Conservation (phyloP, 1,139 yeast species). For the Scheffersomyces stambukii region DNA sequence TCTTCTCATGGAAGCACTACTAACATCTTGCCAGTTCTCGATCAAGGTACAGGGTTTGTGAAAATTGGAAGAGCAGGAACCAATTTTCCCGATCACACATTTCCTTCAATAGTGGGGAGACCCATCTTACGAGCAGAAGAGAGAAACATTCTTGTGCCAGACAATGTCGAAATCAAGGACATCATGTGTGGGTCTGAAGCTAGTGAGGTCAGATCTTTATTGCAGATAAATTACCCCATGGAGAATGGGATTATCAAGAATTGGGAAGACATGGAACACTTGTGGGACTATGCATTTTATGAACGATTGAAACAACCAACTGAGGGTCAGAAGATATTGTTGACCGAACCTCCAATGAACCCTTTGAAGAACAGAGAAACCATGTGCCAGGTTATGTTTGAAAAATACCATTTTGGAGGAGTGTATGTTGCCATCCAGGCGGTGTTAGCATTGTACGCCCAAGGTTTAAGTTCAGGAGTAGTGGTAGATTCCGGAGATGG, state of each 20-base stretch:
- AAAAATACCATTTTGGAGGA: constrained; percentile 90
- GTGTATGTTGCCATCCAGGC: constrained; percentile 99
- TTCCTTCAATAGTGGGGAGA: constrained; percentile 96
- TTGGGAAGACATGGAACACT: constrained; percentile 98
- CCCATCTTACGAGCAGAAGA: constrained; percentile 98
- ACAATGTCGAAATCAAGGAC: constrained; percentile 73
- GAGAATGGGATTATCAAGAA: constrained; percentile 96
- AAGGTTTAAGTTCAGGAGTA: constrained; percentile 96
- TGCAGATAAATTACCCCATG: constrained; percentile 95
- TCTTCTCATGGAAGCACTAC: constrained; percentile 7
- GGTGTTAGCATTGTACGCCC: constrained; percentile 93
- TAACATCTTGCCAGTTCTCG: constrained; percentile 59
- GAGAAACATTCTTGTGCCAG: constrained; percentile 51
- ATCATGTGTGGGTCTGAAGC: constrained; percentile 99
- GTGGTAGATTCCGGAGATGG: constrained; percentile 93
- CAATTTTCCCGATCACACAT: constrained; percentile 97
- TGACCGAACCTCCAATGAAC: constrained; percentile 98
- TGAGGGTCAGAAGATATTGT: constrained; percentile 71
- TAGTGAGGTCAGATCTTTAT: constrained; percentile 79
- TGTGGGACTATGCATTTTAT: constrained; percentile 97
- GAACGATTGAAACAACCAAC: constrained; percentile 80
- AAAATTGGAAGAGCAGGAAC: constrained; percentile 95
- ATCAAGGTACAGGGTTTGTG: constrained; percentile 98
- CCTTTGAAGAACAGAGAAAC: constrained; percentile 89
- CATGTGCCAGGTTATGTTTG: constrained; percentile 98